phyloP scores from a whole-genome alignment of 805 yeast genomes.

The Metschnikowia matae region DNA sequence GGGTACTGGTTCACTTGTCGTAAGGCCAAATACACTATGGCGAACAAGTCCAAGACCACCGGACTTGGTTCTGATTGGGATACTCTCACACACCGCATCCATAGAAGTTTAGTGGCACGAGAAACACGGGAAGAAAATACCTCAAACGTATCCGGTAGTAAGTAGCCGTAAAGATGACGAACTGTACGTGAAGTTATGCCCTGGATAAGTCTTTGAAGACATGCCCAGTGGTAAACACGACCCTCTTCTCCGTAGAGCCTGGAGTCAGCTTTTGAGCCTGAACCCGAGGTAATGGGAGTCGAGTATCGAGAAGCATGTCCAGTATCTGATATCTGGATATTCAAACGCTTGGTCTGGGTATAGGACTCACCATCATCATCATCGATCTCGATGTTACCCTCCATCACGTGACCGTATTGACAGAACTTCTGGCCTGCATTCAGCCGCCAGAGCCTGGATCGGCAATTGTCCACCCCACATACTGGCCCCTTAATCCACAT shows the following conservation, averaged over 20 bases:
- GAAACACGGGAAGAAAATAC: not conserved
- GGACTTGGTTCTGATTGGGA: conserved; percentile 13
- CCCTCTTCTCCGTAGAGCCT: conserved; percentile 49
- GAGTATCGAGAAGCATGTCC: conserved; percentile 11
- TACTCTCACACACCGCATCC: conserved; percentile 23
- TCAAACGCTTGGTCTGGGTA: conserved; percentile 52
- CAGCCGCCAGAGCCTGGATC: conserved; percentile 67
- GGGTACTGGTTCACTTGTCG: conserved; percentile 45
- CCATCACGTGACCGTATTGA: conserved; percentile 86
- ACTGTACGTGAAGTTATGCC: conserved; percentile 26
- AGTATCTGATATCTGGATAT: conserved; percentile 38
- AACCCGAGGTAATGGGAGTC: not conserved
- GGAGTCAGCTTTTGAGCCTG: not conserved
- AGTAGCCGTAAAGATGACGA: conserved; percentile 4
- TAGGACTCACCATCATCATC: conserved; percentile 71
- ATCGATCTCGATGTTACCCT: conserved; percentile 71
- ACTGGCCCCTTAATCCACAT: conserved; percentile 69
- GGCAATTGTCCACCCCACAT: conserved; percentile 90
- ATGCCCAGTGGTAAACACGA: conserved; percentile 37
- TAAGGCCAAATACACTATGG: conserved; percentile 50
- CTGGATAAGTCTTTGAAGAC: conserved; percentile 50
- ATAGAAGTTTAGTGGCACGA: conserved; percentile 22
- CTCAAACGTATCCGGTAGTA: not conserved
- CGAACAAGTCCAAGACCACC: conserved; percentile 26
- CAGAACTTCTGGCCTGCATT: conserved; percentile 80